Percentiles rank a stretch among this genome's conserved stretches.
Evolutionary conservation across 139 green algal species (phyloP).

Genomic region (Chlamydomonas incerta): DNA sequence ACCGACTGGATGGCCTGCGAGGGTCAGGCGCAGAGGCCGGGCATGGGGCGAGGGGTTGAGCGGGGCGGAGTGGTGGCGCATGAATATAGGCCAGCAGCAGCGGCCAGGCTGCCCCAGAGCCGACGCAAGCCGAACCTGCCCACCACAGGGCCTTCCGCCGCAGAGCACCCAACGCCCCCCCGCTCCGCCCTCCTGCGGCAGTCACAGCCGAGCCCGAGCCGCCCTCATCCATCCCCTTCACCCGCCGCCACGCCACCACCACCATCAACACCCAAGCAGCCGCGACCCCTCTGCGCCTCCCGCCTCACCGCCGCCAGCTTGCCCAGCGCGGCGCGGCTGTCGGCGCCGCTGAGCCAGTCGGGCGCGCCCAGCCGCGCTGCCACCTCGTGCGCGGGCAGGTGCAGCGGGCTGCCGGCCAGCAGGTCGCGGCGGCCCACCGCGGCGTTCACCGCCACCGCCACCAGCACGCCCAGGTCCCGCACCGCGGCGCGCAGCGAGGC

Average conservation of each 20-base stretch:
- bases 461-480: slow-evolving; percentile 14
- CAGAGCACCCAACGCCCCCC: too few relatives aligned
- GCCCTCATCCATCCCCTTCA: too few relatives aligned
- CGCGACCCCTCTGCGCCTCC: background rate
- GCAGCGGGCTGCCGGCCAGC: background rate
- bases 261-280: background rate
- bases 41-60: background rate
- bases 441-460: background rate
- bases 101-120: too few relatives aligned
- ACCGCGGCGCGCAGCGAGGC: slow-evolving; percentile 18
- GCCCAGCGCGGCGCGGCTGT: slow-evolving; percentile 2
- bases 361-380: slow-evolving; percentile 21
- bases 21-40: background rate
- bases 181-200: too few relatives aligned
- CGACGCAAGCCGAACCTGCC: too few relatives aligned
- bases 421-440: background rate
- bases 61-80: too few relatives aligned
- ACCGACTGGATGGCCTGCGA: slow-evolving; percentile 14
- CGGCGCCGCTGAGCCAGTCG: slow-evolving; percentile 31
- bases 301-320: slow-evolving; percentile 28
- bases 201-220: too few relatives aligned
- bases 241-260: too few relatives aligned
- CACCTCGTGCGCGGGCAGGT: slow-evolving; percentile 1
- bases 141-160: too few relatives aligned
- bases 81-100: too few relatives aligned